Evolutionary conservation across 257 asterid species (phyloP).

Genomic region (Verbena officinalis): DNA sequence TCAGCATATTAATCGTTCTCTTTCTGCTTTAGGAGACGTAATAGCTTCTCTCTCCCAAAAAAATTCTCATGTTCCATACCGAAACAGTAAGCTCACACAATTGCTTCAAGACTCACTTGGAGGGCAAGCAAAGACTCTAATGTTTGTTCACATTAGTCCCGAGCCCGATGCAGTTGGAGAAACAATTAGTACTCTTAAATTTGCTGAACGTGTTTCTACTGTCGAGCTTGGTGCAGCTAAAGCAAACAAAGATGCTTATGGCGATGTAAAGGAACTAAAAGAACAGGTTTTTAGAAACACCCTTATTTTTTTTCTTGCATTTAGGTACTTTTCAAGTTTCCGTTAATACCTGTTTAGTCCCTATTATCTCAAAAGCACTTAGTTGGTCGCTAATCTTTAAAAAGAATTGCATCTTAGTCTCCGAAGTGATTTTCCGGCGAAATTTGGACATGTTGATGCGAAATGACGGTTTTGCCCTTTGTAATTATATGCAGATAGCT

Average conservation of each 20-base stretch:
- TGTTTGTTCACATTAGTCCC: conserved; percentile 72
- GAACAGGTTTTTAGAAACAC: conserved; percentile 40
- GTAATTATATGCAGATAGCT: conserved; percentile 52
- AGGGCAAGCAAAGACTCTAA: conserved; percentile 74
- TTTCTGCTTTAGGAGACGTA: conserved; percentile 68
- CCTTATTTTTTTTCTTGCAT: background rate
- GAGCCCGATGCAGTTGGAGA: conserved; percentile 57
- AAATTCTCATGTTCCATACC: conserved; percentile 54
- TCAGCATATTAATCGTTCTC: conserved; percentile 54
- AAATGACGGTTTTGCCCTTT: background rate
- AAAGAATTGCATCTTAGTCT: too few species aligned
- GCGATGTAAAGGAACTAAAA: conserved; percentile 53
- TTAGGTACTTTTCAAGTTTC: too few species aligned
- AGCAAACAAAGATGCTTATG: conserved; percentile 40
- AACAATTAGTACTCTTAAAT: conserved; percentile 61
- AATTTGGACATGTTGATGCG: too few species aligned
- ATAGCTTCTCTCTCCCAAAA: conserved; percentile 59
- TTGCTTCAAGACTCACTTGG: conserved; percentile 67
- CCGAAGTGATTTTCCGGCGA: too few species aligned
- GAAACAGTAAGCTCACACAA: conserved; percentile 69
- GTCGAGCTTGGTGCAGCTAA: conserved; percentile 63
- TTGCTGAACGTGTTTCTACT: conserved; percentile 64
- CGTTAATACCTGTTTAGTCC: too few species aligned
- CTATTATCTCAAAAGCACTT: too few species aligned
- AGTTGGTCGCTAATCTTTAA: too few species aligned